phyloP scores from a whole-genome alignment of 2,329 filamentous ascomycete species.

The Dothidotthia symphoricarpi region DNA sequence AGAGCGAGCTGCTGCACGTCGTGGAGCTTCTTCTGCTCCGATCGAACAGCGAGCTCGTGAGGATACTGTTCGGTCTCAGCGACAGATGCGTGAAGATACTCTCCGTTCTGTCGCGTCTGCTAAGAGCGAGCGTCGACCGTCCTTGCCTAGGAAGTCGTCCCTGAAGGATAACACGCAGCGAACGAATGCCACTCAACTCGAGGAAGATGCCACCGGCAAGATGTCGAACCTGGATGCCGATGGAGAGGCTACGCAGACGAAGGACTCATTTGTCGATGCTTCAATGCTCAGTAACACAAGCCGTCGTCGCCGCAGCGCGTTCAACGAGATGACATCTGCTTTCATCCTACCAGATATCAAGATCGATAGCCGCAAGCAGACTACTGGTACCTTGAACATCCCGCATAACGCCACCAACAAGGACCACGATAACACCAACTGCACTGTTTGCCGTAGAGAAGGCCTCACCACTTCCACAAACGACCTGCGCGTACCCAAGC shows the following conservation, averaged over 20 bases:
- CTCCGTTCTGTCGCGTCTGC: slow-evolving; percentile 38
- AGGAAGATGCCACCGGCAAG: slow-evolving; percentile 39
- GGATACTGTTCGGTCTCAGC: slow-evolving; percentile 41
- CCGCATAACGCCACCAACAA: slow-evolving; percentile 33
- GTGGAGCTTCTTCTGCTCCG: slow-evolving; percentile 19
- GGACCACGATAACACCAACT: slow-evolving; percentile 54
- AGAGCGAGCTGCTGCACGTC: slow-evolving; percentile 49
- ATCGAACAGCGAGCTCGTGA: slow-evolving; percentile 35
- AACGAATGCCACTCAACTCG: slow-evolving; percentile 30
- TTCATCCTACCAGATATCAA: slow-evolving; percentile 66
- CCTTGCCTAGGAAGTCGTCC: slow-evolving; percentile 55
- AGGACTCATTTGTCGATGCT: slow-evolving; percentile 27
- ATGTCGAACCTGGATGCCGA: slow-evolving; percentile 28
- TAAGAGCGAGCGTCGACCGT: slow-evolving; percentile 42
- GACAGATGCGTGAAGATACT: slow-evolving; percentile 44
- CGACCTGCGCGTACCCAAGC: slow-evolving; percentile 48
- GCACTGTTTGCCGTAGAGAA: slow-evolving; percentile 56
- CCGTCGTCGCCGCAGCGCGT: slow-evolving; percentile 50
- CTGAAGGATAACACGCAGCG: slow-evolving; percentile 51
- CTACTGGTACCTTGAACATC: slow-evolving; percentile 18
- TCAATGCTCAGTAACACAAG: slow-evolving; percentile 52
- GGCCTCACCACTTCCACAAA: slow-evolving; percentile 30
- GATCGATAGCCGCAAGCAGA: slow-evolving; percentile 39
- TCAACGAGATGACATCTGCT: slow-evolving; percentile 60
- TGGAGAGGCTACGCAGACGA: slow-evolving; percentile 31